phyloP scores from a whole-genome alignment of 225 moss, liverwort and hornwort species.

The Neckera pumila region DNA sequence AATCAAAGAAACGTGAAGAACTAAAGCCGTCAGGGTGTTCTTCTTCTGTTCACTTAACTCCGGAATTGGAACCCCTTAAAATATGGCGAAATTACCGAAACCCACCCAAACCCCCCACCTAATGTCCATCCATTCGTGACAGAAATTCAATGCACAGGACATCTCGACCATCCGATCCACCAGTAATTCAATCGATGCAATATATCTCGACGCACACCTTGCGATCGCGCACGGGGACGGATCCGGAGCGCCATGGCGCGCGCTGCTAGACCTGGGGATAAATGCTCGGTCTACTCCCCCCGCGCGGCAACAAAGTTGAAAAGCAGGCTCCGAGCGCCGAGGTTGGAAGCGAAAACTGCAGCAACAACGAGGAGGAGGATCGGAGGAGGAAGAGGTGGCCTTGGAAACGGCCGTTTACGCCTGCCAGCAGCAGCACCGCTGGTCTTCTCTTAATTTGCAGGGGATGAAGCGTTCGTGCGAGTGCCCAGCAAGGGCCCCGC shows the following conservation, averaged over 20 bases:
- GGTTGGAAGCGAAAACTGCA: background rate
- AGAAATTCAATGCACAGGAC: background rate
- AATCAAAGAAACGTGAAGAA: background rate
- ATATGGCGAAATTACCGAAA: background rate
- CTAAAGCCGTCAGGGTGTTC: background rate
- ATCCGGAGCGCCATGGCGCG: background rate
- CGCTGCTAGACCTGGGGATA: background rate
- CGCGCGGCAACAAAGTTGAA: background rate
- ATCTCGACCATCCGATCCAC: background rate
- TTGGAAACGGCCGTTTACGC: background rate
- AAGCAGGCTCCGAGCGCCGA: background rate
- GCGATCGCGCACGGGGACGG: background rate
- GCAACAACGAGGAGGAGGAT: background rate
- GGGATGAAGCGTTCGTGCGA: background rate
- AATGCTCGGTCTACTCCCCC: no score
- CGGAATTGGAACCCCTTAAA: background rate
- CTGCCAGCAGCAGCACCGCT: background rate
- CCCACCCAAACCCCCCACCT: background rate
- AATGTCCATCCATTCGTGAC: background rate
- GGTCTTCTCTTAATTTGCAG: background rate
- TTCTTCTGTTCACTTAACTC: background rate
- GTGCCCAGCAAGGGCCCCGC: background rate
- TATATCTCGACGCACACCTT: background rate
- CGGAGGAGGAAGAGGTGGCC: background rate
- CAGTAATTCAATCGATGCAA: background rate